Evolutionary conservation across 108 stramenopile genomes (phyloP).

Genomic region (Pelagomonas calceolata): DNA sequence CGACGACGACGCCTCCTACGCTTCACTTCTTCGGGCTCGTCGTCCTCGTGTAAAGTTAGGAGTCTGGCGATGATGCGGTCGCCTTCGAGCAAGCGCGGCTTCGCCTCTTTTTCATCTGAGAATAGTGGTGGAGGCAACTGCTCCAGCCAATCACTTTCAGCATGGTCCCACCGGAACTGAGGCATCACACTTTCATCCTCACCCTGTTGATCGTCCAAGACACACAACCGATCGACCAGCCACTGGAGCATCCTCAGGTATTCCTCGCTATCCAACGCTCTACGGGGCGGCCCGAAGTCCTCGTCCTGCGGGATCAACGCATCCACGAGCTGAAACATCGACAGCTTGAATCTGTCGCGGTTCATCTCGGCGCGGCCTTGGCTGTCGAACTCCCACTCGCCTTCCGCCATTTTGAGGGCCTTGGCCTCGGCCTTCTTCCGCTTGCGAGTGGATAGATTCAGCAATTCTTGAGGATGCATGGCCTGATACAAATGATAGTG

Average conservation of each 20-base stretch:
- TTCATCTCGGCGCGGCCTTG: background rate
- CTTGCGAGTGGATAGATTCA: no score
- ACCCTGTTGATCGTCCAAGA: background rate
- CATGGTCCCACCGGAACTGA: background rate
- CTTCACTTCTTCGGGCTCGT: no score
- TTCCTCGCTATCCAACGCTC: background rate
- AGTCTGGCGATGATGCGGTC: background rate
- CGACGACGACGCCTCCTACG: no score
- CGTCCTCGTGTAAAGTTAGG: no score
- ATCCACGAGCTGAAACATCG: background rate
- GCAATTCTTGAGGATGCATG: background rate
- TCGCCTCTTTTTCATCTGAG: background rate
- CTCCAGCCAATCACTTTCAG: background rate
- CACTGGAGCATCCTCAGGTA: background rate
- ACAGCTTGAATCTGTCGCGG: background rate
- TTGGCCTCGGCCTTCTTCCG: background rate
- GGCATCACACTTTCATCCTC: no score
- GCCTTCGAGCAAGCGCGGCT: background rate
- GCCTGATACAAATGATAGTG: background rate
- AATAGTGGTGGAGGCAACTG: background rate
- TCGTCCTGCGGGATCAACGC: background rate
- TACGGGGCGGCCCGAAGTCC: background rate
- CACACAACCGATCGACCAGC: background rate
- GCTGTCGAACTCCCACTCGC: background rate
- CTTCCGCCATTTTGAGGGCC: background rate